A percentile compares a stretch with the other conserved stretches of the same genome.
Conservation (phyloP, 805 yeast species). For the Trichomonascus vanleenenianus region DNA sequence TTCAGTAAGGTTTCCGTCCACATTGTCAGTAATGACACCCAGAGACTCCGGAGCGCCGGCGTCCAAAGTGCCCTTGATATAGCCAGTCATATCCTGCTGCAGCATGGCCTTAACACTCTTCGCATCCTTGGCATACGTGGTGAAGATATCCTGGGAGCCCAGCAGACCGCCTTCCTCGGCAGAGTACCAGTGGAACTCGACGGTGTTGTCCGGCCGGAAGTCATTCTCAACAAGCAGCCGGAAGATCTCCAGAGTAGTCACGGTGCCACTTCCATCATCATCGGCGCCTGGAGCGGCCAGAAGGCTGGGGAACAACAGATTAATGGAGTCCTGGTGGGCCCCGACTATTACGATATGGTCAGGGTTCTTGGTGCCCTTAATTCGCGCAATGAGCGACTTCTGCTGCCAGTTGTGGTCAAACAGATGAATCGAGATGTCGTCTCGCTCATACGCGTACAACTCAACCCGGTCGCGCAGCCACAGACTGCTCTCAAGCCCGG, state of each 20-base stretch:
- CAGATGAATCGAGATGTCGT: constrained; percentile 38
- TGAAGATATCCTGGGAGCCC: constrained; percentile 77
- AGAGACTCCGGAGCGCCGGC: constrained; percentile 52
- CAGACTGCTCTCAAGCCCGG: constrained; percentile 62
- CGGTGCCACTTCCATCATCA: constrained; percentile 87
- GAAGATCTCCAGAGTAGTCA: constrained; percentile 68
- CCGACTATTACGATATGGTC: constrained; percentile 65
- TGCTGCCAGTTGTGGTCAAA: constrained; percentile 74
- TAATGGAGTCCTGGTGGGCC: constrained; percentile 82
- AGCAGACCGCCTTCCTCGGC: constrained; percentile 92
- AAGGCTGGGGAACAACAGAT: constrained; percentile 59
- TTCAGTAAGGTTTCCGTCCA: constrained; percentile 44
- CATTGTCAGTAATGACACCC: constrained; percentile 75
- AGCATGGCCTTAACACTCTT: constrained; percentile 69
- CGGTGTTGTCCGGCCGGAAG: constrained; percentile 55
- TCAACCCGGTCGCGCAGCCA: constrained; percentile 54
- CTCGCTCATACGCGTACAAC: constrained; percentile 26
- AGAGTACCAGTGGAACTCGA: constrained; percentile 90
- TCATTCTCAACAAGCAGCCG: constrained; percentile 45
- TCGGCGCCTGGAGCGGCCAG: constrained; percentile 90
- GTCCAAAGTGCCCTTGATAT: constrained; percentile 43
- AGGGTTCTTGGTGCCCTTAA: constrained; percentile 33
- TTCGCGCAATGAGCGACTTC: constrained; percentile 59
- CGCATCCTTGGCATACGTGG: constrained; percentile 39
- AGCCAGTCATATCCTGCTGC: constrained; percentile 95